Percentiles rank a stretch among this genome's conserved stretches.
Evolutionary conservation across 2,329 filamentous ascomycete species (phyloP).

Genomic region (Trichoderma endophyticum): DNA sequence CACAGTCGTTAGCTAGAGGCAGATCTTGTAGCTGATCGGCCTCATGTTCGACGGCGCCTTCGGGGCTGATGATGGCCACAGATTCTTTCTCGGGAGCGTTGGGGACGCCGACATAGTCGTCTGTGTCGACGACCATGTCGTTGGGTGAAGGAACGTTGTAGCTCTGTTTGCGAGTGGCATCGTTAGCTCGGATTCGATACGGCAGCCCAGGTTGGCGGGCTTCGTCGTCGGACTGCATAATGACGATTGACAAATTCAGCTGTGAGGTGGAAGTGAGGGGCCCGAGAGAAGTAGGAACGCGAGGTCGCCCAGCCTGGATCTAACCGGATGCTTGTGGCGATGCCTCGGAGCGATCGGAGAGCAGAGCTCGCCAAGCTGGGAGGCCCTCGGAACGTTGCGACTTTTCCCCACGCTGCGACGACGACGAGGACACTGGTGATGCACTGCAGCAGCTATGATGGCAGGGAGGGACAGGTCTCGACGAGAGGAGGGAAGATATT

Average conservation of each 20-base stretch:
- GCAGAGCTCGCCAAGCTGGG: not conserved
- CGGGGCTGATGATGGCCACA: constrained; percentile 54
- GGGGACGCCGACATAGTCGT: constrained; percentile 52
- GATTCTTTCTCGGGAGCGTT: constrained; percentile 49
- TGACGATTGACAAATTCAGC: constrained; percentile 23
- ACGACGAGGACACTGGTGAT: not conserved
- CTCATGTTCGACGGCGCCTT: constrained; percentile 47
- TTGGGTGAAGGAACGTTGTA: constrained; percentile 55
- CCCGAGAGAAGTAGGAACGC: not conserved
- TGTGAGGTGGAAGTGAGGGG: constrained; percentile 11
- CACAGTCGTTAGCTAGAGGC: constrained; percentile 53
- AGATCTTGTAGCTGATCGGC: constrained; percentile 46
- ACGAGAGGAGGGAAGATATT: not conserved
- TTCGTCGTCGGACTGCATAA: constrained; percentile 22
- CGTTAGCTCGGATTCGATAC: constrained; percentile 28
- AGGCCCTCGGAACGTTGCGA: not conserved
- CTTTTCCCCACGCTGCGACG: not conserved
- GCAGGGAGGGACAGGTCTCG: not conserved
- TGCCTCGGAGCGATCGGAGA: constrained; percentile 7
- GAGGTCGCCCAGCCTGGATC: not conserved
- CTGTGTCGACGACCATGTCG: constrained; percentile 55
- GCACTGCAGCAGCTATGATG: not conserved
- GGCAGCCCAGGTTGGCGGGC: constrained; percentile 22
- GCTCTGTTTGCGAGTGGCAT: constrained; percentile 36
- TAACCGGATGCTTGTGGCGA: not conserved